Evolutionary conservation across 441 rosid species (phyloP).

Genomic region (Corymbia calophylla): DNA sequence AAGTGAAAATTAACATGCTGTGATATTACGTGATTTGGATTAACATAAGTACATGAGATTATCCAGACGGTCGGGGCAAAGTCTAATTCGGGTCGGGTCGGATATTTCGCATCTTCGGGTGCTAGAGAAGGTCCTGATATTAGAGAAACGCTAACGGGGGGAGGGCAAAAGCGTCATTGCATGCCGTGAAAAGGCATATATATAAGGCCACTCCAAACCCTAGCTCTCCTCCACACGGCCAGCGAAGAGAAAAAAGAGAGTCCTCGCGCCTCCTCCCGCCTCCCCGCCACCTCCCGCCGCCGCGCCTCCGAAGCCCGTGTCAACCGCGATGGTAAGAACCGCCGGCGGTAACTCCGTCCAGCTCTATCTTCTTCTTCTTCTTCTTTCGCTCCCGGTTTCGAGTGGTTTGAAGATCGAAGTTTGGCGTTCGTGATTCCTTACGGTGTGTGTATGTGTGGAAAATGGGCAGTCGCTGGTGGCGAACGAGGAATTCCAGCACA

Average conservation of each 20-base stretch:
- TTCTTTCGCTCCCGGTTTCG: background rate
- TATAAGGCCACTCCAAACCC: background rate
- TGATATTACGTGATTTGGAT: background rate
- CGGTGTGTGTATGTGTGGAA: background rate
- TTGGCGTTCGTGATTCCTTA: background rate
- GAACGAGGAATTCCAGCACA: conserved; percentile 22
- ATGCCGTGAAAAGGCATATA: background rate
- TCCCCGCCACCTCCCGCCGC: background rate
- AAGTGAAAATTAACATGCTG: background rate
- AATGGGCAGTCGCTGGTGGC: conserved; percentile 18
- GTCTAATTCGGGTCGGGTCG: background rate
- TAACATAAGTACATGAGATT: background rate
- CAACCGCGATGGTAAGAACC: background rate
- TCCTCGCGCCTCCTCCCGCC: background rate
- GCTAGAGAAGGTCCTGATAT: no score
- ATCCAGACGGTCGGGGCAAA: accelerated
- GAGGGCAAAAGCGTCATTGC: background rate
- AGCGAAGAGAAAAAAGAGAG: background rate
- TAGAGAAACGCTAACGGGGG: background rate
- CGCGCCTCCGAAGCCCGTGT: background rate
- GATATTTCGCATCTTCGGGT: no score
- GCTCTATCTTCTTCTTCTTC: background rate
- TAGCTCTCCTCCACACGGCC: background rate
- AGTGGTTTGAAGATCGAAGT: background rate
- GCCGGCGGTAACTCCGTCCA: background rate